phyloP scores from a whole-genome alignment of 2,329 filamentous ascomycete species.

The Aspergillus hortae region DNA sequence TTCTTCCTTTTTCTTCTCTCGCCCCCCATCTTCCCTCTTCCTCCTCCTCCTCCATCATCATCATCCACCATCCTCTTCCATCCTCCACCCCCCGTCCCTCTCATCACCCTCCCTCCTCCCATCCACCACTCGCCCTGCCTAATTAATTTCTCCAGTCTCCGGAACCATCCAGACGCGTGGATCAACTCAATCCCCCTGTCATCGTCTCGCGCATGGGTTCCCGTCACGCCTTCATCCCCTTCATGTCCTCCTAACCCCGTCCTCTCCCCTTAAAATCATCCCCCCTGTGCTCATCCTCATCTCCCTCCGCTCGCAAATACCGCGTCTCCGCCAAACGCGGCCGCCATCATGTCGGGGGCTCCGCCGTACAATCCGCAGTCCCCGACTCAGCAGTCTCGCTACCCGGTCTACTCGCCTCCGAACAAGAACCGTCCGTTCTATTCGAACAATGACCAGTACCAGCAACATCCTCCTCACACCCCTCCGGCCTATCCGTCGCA shows the following conservation, averaged over 20 bases:
- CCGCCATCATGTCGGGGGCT: slow-evolving; percentile 40
- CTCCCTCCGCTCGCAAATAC: slow-evolving; percentile 4
- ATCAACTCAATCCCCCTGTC: not conserved
- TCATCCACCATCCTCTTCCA: no score
- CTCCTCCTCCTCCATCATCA: not conserved
- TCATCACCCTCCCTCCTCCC: not conserved
- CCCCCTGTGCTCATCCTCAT: slow-evolving; percentile 4
- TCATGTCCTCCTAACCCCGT: slow-evolving; percentile 11
- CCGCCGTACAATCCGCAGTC: slow-evolving; percentile 45
- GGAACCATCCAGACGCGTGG: not conserved
- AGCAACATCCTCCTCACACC: slow-evolving; percentile 40
- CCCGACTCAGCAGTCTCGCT: slow-evolving; percentile 42
- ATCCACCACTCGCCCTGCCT: not conserved
- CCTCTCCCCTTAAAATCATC: not conserved
- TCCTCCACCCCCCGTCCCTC: not conserved
- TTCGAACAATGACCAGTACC: slow-evolving; percentile 42
- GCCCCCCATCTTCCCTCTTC: not conserved
- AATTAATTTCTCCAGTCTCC: not conserved
- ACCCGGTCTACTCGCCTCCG: slow-evolving; percentile 41
- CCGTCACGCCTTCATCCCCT: slow-evolving; percentile 9
- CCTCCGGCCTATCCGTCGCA: slow-evolving; percentile 38
- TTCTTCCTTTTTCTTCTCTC: slow-evolving; percentile 3
- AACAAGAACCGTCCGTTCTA: slow-evolving; percentile 41
- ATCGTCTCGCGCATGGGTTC: slow-evolving; percentile 15
- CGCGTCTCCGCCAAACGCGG: slow-evolving; percentile 28